Base-by-base conservation (phyloP, 768 basidiomycete genomes). In the Termitomyces sp. region DNA sequence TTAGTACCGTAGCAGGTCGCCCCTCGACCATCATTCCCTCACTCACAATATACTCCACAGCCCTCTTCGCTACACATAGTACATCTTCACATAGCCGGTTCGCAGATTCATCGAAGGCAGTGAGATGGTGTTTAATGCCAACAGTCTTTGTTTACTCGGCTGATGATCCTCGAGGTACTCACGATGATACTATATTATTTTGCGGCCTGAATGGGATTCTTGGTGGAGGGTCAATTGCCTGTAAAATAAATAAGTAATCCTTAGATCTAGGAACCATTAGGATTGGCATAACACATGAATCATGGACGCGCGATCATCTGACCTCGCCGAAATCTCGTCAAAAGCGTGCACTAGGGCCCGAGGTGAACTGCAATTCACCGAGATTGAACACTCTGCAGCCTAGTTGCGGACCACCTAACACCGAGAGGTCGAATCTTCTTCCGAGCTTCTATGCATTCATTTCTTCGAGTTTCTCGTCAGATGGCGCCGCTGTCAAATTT, bases 181-280 rank as follows among this genome's bases (percentile, higher is more conserved):
- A 39, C 39, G 6, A 40, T 48, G 37, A 40, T 48, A 32, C 30
- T 12, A 12, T 35, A 35, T 14, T 12, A 35, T 12, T 35, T 35
- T 35, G 34, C n/a, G n/a, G 14, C 34, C 25, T 46, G 45, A 34
- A 7, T 48, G 4, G 41, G 28, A 21, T n/a, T 54, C 14, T 11
- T 23, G 19, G 27, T 40, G 59, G 56, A 54, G 49, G 56, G 34
- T 30, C 42, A 16, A 46, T n/a, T n/a, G n/a, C n/a, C n/a, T n/a
- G 43, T 28, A 47, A 43, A 23, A 37, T 42, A 35, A 6, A n/a
- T 54, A 53, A 17, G 14, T 21, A 19, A 14, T 35, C 34, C 40
- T 39, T 27, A 58, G 55, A 63, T 60, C 59, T 56, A 62, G 61
- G 61, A 32, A 64, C 61, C 23, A 47, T 28, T 37, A 6, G 35